A percentile compares a stretch with the other conserved stretches of the same genome.
Evolutionary conservation across 345 rosid genomes (phyloP).

Genomic region (Euphorbia pulcherrima): DNA sequence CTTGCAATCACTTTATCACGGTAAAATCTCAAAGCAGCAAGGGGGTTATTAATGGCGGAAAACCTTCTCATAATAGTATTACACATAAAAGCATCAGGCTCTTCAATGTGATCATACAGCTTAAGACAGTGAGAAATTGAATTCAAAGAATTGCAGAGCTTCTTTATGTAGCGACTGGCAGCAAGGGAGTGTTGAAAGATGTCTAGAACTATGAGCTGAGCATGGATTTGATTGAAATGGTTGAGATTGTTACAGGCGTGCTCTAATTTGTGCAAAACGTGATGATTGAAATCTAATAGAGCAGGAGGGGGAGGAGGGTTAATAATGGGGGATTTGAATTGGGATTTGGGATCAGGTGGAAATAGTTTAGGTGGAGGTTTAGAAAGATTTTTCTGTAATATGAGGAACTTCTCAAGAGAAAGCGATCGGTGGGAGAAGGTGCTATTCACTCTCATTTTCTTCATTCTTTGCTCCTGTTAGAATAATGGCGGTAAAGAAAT

Average conservation of each 20-base stretch:
- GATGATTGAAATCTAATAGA: conserved; percentile 31
- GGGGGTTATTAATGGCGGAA: conserved; percentile 29
- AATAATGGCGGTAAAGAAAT: too few relatives aligned
- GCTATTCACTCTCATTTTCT: conserved; percentile 20
- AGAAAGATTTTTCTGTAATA: conserved; percentile 40
- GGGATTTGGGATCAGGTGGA: conserved; percentile 29
- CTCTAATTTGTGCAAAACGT: conserved; percentile 36
- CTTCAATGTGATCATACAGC: conserved; percentile 35
- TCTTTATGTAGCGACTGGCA: conserved; percentile 45
- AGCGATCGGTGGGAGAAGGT: conserved; percentile 19
- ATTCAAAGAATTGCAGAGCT: conserved; percentile 43
- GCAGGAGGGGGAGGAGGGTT: background rate
- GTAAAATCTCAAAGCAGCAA: conserved; percentile 49
- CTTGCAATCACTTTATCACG: conserved; percentile 46
- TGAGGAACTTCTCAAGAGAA: conserved; percentile 41
- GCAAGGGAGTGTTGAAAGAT: conserved; percentile 49
- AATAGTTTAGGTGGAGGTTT: conserved; percentile 44
- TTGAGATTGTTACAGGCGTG: conserved; percentile 27
- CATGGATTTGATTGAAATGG: conserved; percentile 45
- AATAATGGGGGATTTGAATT: background rate
- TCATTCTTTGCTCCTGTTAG: background rate
- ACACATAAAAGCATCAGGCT: conserved; percentile 59
- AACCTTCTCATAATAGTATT: conserved; percentile 49
- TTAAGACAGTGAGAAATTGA: conserved; percentile 40
- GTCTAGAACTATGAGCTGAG: conserved; percentile 38